A percentile compares a stretch with the other conserved stretches of the same genome.
These are phyloP conservation scores for Oropetium thomaeum DNA, from an alignment of 176 grass and related monocot species.

Conservation along the genomic window DNA sequence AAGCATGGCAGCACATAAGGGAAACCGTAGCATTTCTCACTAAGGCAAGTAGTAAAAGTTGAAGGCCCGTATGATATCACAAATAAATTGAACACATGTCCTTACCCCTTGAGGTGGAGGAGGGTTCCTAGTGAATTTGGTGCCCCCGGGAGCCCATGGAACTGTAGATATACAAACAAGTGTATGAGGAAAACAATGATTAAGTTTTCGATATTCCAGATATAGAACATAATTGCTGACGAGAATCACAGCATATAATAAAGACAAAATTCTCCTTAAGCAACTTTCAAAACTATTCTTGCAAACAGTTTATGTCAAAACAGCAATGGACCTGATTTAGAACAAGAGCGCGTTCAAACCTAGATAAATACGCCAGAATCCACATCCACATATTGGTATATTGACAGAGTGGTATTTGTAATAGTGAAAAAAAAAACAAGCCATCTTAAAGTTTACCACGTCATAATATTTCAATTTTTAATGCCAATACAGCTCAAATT, in stretches of 20 bases:
- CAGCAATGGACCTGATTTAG: not conserved
- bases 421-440: not conserved
- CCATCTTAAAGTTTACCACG: not conserved
- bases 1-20: not conserved
- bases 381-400: not conserved
- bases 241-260: not conserved
- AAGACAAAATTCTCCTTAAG: not conserved
- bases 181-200: constrained; percentile 2
- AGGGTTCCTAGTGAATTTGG: constrained; percentile 89
- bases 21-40: not conserved
- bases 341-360: not conserved
- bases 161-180: constrained; percentile 49
- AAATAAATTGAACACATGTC: constrained; percentile 16
- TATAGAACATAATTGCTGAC: not conserved
- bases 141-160: constrained; percentile 91
- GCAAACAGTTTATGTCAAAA: not conserved
- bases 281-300: not conserved
- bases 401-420: not conserved
- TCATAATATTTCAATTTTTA: not conserved
- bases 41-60: not conserved
- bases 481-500: not conserved
- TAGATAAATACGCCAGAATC: not conserved
- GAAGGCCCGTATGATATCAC: not conserved
- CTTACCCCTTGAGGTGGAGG: constrained; percentile 95
- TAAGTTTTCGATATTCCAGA: not conserved